Conservation (phyloP, 768 basidiomycete species). For the Lentinus tigrinus region DNA sequence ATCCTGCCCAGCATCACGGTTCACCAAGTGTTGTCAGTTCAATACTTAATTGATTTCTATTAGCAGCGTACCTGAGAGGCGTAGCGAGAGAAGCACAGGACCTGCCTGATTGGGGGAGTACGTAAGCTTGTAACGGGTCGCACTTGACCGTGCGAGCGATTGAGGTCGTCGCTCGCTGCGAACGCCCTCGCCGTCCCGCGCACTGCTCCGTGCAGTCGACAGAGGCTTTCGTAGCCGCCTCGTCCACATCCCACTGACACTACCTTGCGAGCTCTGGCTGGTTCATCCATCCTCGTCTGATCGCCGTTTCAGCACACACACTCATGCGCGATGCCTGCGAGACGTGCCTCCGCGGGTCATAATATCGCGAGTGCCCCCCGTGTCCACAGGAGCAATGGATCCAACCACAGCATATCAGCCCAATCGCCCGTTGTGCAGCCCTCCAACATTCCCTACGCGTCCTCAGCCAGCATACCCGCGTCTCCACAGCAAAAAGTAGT, state of each 20-base stretch:
- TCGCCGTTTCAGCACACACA: slow-evolving; percentile 18
- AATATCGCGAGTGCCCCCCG: slow-evolving; percentile 39
- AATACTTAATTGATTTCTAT: too few relatives aligned
- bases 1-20: too few relatives aligned
- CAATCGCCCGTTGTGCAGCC: slow-evolving; percentile 13
- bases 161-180: neutral
- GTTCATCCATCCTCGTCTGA: neutral
- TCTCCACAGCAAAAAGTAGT: slow-evolving; percentile 83
- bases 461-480: slow-evolving; percentile 27
- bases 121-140: slow-evolving; percentile 6
- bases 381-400: slow-evolving; percentile 64
- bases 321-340: slow-evolving; percentile 43
- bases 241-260: neutral
- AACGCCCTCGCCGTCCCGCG: neutral
- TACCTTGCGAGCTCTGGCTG: neutral
- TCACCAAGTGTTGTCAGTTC: too few relatives aligned
- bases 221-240: slow-evolving; percentile 2
- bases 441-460: slow-evolving; percentile 31
- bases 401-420: slow-evolving; percentile 33
- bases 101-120: slow-evolving; percentile 5
- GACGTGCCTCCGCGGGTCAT: slow-evolving; percentile 61
- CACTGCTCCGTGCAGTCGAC: slow-evolving; percentile 5
- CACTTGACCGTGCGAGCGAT: slow-evolving; percentile 6
- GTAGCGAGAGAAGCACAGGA: neutral
- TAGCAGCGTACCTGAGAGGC: neutral